Conservation (phyloP, 208 protist genomes). For the Porcisia hertigi region DNA sequence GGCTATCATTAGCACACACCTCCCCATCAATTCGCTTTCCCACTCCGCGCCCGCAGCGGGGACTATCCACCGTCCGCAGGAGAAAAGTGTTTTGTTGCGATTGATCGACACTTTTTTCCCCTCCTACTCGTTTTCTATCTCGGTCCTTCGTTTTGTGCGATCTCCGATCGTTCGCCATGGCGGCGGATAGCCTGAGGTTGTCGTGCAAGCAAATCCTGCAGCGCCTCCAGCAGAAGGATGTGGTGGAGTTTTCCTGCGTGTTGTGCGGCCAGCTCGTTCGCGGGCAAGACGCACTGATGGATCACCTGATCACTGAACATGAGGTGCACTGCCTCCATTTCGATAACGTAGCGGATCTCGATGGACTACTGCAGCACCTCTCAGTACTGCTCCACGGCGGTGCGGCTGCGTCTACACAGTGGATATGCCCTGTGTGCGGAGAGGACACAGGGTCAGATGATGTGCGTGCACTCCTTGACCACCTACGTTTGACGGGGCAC, state of each 20-base stretch:
- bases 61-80: no score
- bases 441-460: conserved; percentile 12
- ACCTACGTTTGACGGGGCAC: conserved; percentile 35
- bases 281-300: conserved; percentile 55
- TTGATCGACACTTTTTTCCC: no score
- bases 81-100: no score
- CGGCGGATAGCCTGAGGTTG: conserved; percentile 26
- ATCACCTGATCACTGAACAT: conserved; percentile 57
- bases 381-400: conserved; percentile 14
- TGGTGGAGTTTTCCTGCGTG: conserved; percentile 46
- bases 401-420: neutral
- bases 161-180: neutral
- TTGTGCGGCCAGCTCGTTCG: conserved; percentile 46
- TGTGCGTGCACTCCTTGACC: conserved; percentile 11
- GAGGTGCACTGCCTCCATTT: conserved; percentile 48
- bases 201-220: conserved; percentile 62
- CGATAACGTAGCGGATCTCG: conserved; percentile 57
- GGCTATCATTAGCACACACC: neutral
- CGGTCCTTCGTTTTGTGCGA: no score
- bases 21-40: neutral
- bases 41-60: no score
- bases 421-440: conserved; percentile 63
- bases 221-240: conserved; percentile 38
- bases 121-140: no score
- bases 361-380: conserved; percentile 45